Evolutionary conservation across 2,329 filamentous ascomycete genomes (phyloP).

Genomic region (Colletotrichum horii): DNA sequence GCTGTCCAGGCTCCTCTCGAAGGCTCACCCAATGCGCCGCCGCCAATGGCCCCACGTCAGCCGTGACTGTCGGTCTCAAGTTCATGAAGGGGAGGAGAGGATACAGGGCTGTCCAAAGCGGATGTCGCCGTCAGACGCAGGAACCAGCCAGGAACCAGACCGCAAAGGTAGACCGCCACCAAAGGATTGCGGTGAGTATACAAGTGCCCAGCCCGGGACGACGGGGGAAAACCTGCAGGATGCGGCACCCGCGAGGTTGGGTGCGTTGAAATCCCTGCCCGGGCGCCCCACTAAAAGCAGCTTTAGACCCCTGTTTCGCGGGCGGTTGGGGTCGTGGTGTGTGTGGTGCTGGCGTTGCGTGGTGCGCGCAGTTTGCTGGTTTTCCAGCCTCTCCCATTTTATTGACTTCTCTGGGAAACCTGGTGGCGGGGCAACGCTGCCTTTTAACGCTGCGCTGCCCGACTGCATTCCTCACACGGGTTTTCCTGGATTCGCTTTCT

Average conservation of each 20-base stretch:
- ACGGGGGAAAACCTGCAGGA: conserved; percentile 5
- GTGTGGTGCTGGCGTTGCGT: background rate
- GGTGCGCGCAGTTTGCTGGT: background rate
- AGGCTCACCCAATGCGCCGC: background rate
- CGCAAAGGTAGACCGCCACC: background rate
- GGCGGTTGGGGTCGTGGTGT: conserved; percentile 15
- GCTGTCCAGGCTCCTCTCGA: background rate
- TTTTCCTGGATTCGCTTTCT: background rate
- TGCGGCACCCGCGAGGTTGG: conserved; percentile 11
- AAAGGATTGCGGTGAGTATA: background rate
- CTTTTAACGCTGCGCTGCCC: conserved; percentile 36
- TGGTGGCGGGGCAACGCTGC: conserved; percentile 54
- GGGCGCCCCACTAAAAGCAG: background rate
- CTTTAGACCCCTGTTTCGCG: conserved; percentile 9
- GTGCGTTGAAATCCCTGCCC: background rate
- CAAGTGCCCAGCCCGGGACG: background rate
- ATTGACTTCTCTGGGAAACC: conserved; percentile 37
- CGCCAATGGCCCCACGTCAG: background rate
- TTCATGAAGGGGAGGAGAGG: background rate
- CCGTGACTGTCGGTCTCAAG: background rate
- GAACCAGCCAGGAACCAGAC: background rate
- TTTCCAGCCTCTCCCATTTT: conserved; percentile 38
- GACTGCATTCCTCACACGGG: conserved; percentile 10
- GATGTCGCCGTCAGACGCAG: background rate
- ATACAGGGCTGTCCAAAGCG: background rate